A percentile compares a stretch with the other conserved stretches of the same genome.
phyloP scores from a whole-genome alignment of 495 filamentous ascomycete species.

The Talaromyces proteolyticus region DNA sequence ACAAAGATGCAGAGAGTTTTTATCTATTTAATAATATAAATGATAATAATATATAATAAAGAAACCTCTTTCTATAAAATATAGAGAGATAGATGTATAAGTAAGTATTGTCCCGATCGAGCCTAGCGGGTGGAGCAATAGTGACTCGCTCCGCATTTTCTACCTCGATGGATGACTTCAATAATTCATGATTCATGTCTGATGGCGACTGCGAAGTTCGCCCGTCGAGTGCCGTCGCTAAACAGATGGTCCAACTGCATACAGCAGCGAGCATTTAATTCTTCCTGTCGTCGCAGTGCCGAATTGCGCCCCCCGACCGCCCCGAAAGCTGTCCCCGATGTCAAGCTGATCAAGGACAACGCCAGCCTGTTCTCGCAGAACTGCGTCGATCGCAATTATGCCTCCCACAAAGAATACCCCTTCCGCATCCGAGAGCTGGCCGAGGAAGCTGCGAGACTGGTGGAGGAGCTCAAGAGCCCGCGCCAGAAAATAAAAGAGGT shows the following conservation, averaged over 20 bases:
- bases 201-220: background rate
- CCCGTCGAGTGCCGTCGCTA: background rate
- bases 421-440: constrained; percentile 63
- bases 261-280: constrained; percentile 24
- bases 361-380: constrained; percentile 73
- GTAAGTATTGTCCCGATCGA: too few species aligned
- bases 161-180: too few species aligned
- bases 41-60: too few species aligned
- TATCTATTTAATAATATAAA: too few species aligned
- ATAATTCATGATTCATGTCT: too few species aligned
- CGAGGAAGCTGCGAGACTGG: constrained; percentile 52
- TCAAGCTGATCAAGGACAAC: constrained; percentile 86
- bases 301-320: constrained; percentile 60
- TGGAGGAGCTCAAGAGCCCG: constrained; percentile 29
- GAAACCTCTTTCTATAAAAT: too few species aligned
- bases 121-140: too few species aligned
- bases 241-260: background rate
- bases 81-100: too few species aligned
- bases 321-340: constrained; percentile 71
- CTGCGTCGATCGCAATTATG: constrained; percentile 80
- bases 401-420: constrained; percentile 57
- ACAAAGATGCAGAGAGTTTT: too few species aligned
- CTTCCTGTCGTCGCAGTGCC: constrained; percentile 18
- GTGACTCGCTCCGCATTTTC: too few species aligned
- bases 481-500: constrained; percentile 34